Base-by-base conservation (phyloP, 495 filamentous ascomycete genomes). In the Antarctomyces pellizariae region DNA sequence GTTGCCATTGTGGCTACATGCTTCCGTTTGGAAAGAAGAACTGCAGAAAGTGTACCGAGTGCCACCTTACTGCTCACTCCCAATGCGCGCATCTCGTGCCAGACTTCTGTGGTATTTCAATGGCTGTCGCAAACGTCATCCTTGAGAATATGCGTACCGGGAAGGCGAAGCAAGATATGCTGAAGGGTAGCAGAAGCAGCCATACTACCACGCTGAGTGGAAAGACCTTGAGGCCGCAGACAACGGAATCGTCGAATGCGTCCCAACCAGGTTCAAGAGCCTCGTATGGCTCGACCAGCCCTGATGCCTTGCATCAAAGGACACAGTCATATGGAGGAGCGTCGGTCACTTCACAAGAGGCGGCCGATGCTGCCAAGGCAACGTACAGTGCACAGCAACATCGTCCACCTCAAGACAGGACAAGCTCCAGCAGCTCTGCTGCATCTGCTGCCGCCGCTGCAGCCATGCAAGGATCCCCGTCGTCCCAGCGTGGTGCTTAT, bases 91-190 rank as follows among this genome's bases (percentile, higher is more conserved):
- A 95, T 52, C 66, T 99, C 32, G 86, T 99, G 20, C 86, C 86
- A 23, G 86, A 99, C 47, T 99, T 99, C 53, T 99, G 86, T 46
- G 86, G 86, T 45, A 99, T 99, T 84, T 79, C 82, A 26, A 95
- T 95, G 86, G 75, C 83, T 33, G 72, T 75, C 31, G 86, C 86
- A 16, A 99, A 93, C 45, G 68, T 90, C 44, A 93, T 97, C 32
- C 54, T 95, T 11, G 58, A 62, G 22, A 66, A 70, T 23, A 70
- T 75, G 29, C 54, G 64, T 36, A 52, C 58, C 18, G 52, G 61
- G 36, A 70, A 68, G 46, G 56, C 56, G 36, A 48, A 47, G 3
- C 53, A 64, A 24, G 54, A 42, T 1, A 34, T 59, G 26, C 49
- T 53, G 10, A 54, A 52, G 34, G 39, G 31, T 1, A 25, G 36